Evolutionary conservation across 495 filamentous ascomycete genomes (phyloP), one percentile per base, ranked within the genome.

Genomic region (Cetradonia linearis): DNA sequence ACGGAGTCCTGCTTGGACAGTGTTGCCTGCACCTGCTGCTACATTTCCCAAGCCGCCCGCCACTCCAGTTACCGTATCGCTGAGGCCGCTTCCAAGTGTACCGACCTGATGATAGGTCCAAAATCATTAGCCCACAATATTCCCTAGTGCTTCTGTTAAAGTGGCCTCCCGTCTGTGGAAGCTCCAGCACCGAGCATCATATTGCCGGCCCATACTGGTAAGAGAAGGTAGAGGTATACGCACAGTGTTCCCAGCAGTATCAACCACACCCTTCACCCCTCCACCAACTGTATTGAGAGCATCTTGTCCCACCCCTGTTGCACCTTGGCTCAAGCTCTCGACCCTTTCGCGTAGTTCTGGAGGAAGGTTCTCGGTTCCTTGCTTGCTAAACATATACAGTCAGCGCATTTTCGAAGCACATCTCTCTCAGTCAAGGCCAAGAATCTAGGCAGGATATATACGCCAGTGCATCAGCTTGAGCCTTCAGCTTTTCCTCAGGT

Each of bases 231-330:
- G 16, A 23, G 9, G 38, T 56, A 11, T 28, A 53, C 59, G 37
- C 28, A 65, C 63, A 13, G 63, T 65, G 18, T 65, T 63, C 31
- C 63, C 63, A 20, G 63, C 60, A 1, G 63, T 65, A 60, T 65
- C 63, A 13, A 65, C 56, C 2, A 65, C 52, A 6, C 63, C 63
- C 20, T 65, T 65, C 2, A 63, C 60, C 2, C 53, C 63, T 23
- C 63, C 63, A 4, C 63, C 63, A 5, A 54, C 56, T 13, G 63
- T 63, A 33, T 60, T 54, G 1, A 61, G 40, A 1, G 57, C 56
- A 14, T 61, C 63, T 9, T 50, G 49, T 33, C 53, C 60, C 3
- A 60, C 60, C 6, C 46, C 57, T 2, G 59, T 60, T 14, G 55
- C 56, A 16, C 61, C 47, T 48, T 63, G 48, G 37, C 56, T 42